Evolutionary conservation across 1,139 yeast species (phyloP).

Genomic region (Yamadazyma conglobata): DNA sequence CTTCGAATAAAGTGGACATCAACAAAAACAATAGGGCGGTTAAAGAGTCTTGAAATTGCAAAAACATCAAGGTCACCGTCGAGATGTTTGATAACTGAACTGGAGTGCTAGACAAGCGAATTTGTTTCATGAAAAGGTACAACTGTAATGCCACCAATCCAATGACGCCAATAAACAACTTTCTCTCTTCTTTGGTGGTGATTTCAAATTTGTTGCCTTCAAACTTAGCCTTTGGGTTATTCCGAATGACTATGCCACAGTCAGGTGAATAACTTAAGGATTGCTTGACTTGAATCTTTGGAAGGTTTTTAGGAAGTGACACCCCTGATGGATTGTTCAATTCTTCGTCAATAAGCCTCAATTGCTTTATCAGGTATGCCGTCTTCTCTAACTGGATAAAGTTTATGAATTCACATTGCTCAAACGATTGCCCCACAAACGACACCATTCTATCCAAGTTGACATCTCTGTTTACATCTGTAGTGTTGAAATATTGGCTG

Average conservation of each 20-base stretch:
- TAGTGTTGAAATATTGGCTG: slow-evolving; percentile 37
- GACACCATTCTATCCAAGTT: slow-evolving; percentile 39
- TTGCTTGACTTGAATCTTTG: slow-evolving; percentile 49
- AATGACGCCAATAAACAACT: slow-evolving; percentile 47
- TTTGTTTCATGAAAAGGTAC: slow-evolving; percentile 49
- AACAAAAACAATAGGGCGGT: slow-evolving; percentile 60
- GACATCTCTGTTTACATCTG: slow-evolving; percentile 33
- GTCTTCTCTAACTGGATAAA: slow-evolving; percentile 69
- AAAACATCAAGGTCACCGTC: slow-evolving; percentile 43
- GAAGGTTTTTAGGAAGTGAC: slow-evolving; percentile 57
- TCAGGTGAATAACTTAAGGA: slow-evolving; percentile 83
- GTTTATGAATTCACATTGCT: slow-evolving; percentile 69
- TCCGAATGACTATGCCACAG: slow-evolving; percentile 61
- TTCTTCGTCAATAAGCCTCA: slow-evolving; percentile 68
- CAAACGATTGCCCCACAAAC: slow-evolving; percentile 31
- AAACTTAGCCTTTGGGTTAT: slow-evolving; percentile 28
- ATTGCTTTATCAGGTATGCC: slow-evolving; percentile 46
- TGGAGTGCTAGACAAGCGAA: slow-evolving; percentile 71
- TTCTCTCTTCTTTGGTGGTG: slow-evolving; percentile 38
- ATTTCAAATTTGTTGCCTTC: slow-evolving; percentile 59
- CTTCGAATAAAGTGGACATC: slow-evolving; percentile 49
- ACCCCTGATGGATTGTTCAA: slow-evolving; percentile 67
- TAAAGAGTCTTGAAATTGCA: slow-evolving; percentile 75
- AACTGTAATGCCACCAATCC: slow-evolving; percentile 37
- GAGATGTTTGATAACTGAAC: slow-evolving; percentile 56